Base-by-base conservation (phyloP, 75 land plant genomes). In the Picea sitchensis region DNA sequence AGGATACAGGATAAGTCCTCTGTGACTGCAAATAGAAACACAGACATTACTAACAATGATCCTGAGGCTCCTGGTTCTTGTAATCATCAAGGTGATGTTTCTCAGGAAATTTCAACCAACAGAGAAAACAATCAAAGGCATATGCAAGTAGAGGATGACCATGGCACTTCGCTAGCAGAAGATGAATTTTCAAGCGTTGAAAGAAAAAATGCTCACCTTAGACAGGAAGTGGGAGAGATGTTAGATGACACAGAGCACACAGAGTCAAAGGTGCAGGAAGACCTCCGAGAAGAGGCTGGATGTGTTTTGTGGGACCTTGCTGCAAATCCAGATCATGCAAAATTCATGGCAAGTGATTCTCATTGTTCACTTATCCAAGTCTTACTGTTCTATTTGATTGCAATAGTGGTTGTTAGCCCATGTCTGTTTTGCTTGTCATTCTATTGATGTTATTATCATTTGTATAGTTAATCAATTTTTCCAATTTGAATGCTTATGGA, bases 291-390 rank as follows among this genome's bases (percentile, higher is more conserved):
- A 80, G 99, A 96, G 68, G 85, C 82, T 83, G 99, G 98, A 54
- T 94, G 98, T 79, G 79, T 94, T 73, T 81, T 96, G 71, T 96
- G 99, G 99, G 99, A 96, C 81, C 93, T 96, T 81, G 84, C 99
- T 60, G 93, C 97, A 20, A 86, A 61, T 59, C 80, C 85, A 78
- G 60, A 79, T 58, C 95, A 92, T 80, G 99, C 99, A 26, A 87
- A 91, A 62, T 81, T 94, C 69, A 91, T 96, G 99, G 98, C 94
- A 89, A 54, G 69, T 65, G 26, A 77, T 14, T 67, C 56, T 69
- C 12, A 4, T 32, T 63, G 8, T 13, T 5, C 3, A 13, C 26
- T 26, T 26, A 64, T 64, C 21, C 65, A 64, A 64, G 65, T 26
- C 26, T n/a, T 64, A 51, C 56, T 51, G 9, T 51, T 51, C 56